Conservation (phyloP, 129 eudicot species). For the Daucus carota region DNA sequence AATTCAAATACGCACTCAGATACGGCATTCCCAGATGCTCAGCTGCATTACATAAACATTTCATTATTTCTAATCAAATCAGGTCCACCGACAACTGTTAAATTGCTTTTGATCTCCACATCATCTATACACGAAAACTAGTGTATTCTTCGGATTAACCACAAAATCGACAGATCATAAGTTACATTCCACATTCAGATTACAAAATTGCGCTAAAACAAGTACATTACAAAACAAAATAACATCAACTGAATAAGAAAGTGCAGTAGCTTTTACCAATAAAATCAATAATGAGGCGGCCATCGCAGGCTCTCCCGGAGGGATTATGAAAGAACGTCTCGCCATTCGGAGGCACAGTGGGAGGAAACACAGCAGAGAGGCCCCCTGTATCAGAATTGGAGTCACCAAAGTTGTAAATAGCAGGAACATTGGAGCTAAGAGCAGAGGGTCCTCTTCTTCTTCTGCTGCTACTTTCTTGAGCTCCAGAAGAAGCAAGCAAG, state of each 20-base stretch:
- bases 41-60: constrained; percentile 24
- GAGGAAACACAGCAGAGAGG: constrained; percentile 18
- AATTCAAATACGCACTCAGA: constrained; percentile 48
- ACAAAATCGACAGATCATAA: too few relatives aligned
- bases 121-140: too few relatives aligned
- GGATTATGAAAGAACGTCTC: constrained; percentile 34
- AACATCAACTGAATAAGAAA: not conserved
- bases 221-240: not conserved
- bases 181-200: too few relatives aligned
- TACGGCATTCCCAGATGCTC: constrained; percentile 41
- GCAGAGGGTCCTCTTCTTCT: not conserved
- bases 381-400: constrained; percentile 46
- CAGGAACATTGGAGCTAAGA: not conserved
- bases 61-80: not conserved
- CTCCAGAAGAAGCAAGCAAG: not conserved
- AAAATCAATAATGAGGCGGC: constrained; percentile 41
- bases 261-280: constrained; percentile 1
- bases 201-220: not conserved
- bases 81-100: too few relatives aligned
- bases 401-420: constrained; percentile 32
- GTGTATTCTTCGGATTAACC: too few relatives aligned
- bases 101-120: too few relatives aligned
- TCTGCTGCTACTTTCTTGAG: not conserved
- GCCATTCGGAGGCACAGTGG: constrained; percentile 28
- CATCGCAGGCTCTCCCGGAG: constrained; percentile 39